These are phyloP conservation scores for Nannochloropsis granulata DNA, from an alignment of 108 stramenopile genomes.

Conservation along the genomic window DNA sequence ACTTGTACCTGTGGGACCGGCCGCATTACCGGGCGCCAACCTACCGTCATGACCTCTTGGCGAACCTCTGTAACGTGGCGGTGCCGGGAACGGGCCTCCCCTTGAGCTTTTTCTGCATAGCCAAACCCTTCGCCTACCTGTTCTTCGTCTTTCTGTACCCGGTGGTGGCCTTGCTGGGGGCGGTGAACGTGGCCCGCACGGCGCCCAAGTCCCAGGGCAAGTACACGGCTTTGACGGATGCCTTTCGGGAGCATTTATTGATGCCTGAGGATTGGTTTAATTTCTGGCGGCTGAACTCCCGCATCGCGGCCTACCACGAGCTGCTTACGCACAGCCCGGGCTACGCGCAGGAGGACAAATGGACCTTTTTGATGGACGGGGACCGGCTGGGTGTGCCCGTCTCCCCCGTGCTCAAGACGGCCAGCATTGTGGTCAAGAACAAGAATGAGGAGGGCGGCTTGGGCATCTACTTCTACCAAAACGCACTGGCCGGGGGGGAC, in stretches of 20 bases:
- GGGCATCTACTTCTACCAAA: slow-evolving; percentile 84
- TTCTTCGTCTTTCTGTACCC: slow-evolving; percentile 64
- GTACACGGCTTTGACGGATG: slow-evolving; percentile 40
- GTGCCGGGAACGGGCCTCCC: slow-evolving; percentile 89
- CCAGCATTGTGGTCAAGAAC: slow-evolving; percentile 84
- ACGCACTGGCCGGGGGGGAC: slow-evolving; percentile 67
- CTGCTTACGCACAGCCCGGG: slow-evolving; percentile 41
- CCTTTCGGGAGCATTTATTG: slow-evolving; percentile 65
- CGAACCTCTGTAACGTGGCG: slow-evolving; percentile 91
- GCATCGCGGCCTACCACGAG: slow-evolving; percentile 78
- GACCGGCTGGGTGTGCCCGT: slow-evolving; percentile 60
- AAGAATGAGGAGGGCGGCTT: slow-evolving; percentile 94
- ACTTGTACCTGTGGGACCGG: slow-evolving; percentile 69
- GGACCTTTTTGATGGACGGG: slow-evolving; percentile 79
- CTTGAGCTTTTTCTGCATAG: slow-evolving; percentile 47
- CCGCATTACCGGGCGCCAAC: slow-evolving; percentile 83
- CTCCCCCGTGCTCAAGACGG: slow-evolving; percentile 59
- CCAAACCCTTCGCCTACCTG: slow-evolving; percentile 13
- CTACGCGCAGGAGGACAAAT: slow-evolving; percentile 69
- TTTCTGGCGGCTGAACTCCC: slow-evolving; percentile 89
- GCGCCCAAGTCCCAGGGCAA: slow-evolving; percentile 6
- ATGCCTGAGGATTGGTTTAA: slow-evolving; percentile 89
- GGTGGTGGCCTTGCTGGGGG: slow-evolving; percentile 48
- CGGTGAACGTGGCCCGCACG: slow-evolving; percentile 45
- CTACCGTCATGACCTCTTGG: slow-evolving; percentile 63